Conservation (phyloP, 345 rosid species). For the Erysimum cheiranthoides region DNA sequence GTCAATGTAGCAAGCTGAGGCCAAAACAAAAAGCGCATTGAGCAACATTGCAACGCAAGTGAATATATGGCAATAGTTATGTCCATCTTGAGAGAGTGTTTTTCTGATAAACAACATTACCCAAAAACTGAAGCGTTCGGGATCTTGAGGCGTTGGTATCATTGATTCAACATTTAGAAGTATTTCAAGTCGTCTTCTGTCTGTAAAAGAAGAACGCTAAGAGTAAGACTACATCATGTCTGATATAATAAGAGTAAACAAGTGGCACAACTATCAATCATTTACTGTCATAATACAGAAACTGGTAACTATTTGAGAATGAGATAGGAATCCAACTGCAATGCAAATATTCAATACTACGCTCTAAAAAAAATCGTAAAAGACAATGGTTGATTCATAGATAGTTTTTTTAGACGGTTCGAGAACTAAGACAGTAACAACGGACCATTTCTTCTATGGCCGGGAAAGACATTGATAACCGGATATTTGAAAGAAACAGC, state of each 20-base stretch:
- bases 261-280: constrained; percentile 16
- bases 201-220: constrained; percentile 49
- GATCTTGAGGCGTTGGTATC: constrained; percentile 83
- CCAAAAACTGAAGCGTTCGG: constrained; percentile 97
- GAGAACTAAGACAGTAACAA: not conserved
- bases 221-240: constrained; percentile 5
- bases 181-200: constrained; percentile 67
- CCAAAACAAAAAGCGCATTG: constrained; percentile 5
- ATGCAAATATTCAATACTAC: not conserved
- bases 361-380: not conserved
- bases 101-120: constrained; percentile 49
- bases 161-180: constrained; percentile 68
- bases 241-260: constrained; percentile 24
- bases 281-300: not conserved
- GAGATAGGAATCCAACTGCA: constrained; percentile 4
- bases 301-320: constrained; percentile 1
- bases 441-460: not conserved
- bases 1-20: constrained; percentile 83
- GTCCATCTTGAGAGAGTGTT: constrained; percentile 22
- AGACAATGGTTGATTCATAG: not conserved
- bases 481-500: constrained; percentile 5
- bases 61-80: constrained; percentile 6
- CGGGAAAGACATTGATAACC: constrained; percentile 5
- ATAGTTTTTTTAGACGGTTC: not conserved
- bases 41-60: constrained; percentile 4